Conservation (phyloP, 768 basidiomycete species). For the Collybiopsis luxurians region DNA sequence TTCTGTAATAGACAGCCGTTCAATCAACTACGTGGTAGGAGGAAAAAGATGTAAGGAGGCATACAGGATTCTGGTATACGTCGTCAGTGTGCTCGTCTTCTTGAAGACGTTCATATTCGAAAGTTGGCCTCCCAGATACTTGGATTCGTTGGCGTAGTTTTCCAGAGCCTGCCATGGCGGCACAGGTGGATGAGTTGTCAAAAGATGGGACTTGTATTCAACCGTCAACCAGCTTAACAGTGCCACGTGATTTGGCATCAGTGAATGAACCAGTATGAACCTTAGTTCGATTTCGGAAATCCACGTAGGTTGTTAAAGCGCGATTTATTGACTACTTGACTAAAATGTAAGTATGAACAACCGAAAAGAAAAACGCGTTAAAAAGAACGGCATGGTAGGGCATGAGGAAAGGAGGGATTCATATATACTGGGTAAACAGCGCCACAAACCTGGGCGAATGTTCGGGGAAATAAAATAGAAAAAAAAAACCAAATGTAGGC, state of each 20-base stretch:
- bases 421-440: neutral
- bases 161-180: constrained; percentile 10
- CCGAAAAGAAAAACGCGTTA: neutral
- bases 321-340: neutral
- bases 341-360: neutral
- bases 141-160: constrained; percentile 14
- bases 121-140: constrained; percentile 6
- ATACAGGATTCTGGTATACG: constrained; percentile 48
- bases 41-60: constrained; percentile 17
- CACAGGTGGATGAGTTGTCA: neutral
- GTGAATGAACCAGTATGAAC: no score
- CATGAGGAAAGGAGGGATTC: neutral
- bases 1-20: constrained; percentile 28
- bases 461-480: neutral
- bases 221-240: neutral
- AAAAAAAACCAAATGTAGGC: no score
- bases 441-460: neutral
- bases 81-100: constrained; percentile 53
- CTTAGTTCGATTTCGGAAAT: no score
- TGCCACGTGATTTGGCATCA: constrained; percentile 1
- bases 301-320: no score
- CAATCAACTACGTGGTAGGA: constrained; percentile 12
- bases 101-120: constrained; percentile 33
- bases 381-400: neutral
- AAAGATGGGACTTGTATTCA: neutral